Conservation (phyloP, 768 basidiomycete species). For the Holtermanniella nyarrowii region DNA sequence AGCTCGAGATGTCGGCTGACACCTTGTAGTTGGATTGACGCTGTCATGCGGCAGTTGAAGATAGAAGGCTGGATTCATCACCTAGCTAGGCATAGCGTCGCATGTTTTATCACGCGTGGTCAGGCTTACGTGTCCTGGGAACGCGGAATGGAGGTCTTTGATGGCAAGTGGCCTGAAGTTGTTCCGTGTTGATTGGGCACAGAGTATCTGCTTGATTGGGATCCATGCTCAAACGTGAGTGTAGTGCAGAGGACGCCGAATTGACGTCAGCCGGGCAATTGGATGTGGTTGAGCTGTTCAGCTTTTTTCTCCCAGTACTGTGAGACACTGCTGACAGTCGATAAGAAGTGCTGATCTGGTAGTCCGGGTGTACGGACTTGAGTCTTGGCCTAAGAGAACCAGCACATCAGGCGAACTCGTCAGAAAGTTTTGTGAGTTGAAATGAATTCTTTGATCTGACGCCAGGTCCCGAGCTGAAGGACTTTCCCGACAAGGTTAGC, state of each 20-base stretch:
- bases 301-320: constrained; percentile 41
- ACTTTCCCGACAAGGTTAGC: constrained; percentile 41
- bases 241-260: neutral
- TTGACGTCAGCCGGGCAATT: constrained; percentile 32
- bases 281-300: constrained; percentile 43
- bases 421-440: constrained; percentile 35
- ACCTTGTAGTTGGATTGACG: constrained; percentile 33
- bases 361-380: constrained; percentile 39
- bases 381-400: constrained; percentile 37
- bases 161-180: constrained; percentile 23
- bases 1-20: neutral
- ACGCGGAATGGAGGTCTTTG: constrained; percentile 43
- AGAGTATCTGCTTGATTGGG: constrained; percentile 42
- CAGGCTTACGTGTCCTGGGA: constrained; percentile 44
- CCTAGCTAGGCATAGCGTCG: constrained; percentile 40
- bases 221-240: constrained; percentile 37
- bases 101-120: constrained; percentile 42
- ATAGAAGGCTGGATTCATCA: constrained; percentile 44
- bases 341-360: neutral
- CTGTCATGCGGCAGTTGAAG: constrained; percentile 40
- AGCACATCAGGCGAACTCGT: constrained; percentile 40
- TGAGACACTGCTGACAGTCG: constrained; percentile 9
- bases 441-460: neutral
- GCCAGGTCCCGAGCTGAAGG: constrained; percentile 39
- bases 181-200: neutral